Evolutionary conservation across 1,284 basidiomycete genomes (phyloP), one percentile per base, ranked within the genome.

Genomic region (Exobasidium cylindrosporum): DNA sequence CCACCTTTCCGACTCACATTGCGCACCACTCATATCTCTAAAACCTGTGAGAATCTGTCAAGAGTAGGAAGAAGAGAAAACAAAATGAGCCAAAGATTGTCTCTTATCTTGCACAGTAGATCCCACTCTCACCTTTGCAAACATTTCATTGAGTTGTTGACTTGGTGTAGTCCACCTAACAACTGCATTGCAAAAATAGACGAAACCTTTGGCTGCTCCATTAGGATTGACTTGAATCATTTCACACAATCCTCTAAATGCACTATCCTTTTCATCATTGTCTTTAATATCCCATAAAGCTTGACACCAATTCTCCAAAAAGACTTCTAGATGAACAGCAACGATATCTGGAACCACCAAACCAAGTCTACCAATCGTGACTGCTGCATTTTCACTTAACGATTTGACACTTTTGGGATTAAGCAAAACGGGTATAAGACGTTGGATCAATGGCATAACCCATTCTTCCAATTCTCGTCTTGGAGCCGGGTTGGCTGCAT

Each of bases 211-310:
- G 10, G 76, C 72, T 14, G 47, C 44, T 29, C 43, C 57, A 11
- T 50, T 58, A 2, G 57, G 44, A 26, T 53, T 58, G 21, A 58
- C 31, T 81, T 94, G 90, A 68, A 98, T 92, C 64, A 97, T 88
- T 59, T 92, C 92, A 82, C 96, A 99, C 73, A 99, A 86, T 1
- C 96, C 96, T 62, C 93, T 85, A 86, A 98, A 99, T 4, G 96
- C 96, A n/a, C 92, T 96, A 78, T 97, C 96, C 83, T 98, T 99
- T 83, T 99, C 96, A 73, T 98, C 95, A 77, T 98, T 99, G 80
- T 99, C 96, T 72, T 96, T 90, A 81, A 98, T 98, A 81, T 98
- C 96, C 82, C 94, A 94, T 61, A 99, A 82, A 6, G 95, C 93
- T 72, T 92, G 90, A 81, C 95, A 97, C 96, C 96, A 99, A 10